Evolutionary conservation across 23 red algal genomes (phyloP).

Genomic region (Pyropia yezoensis): DNA sequence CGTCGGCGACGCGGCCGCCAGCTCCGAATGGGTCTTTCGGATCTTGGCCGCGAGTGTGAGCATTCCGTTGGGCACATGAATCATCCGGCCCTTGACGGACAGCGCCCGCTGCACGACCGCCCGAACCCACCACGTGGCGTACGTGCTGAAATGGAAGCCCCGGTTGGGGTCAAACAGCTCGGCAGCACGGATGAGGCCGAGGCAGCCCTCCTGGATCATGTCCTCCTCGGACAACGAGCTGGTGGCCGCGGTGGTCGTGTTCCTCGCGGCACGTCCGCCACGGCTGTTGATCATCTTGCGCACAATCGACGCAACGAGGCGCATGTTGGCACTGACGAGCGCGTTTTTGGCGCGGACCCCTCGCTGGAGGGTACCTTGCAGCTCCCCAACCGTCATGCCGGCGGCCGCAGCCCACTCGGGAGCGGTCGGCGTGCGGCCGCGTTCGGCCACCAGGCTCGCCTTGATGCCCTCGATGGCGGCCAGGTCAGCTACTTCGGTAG

Average conservation of each 20-base stretch:
- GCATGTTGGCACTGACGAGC: constrained; percentile 68
- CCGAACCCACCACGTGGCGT: constrained; percentile 92
- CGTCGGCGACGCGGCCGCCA: constrained; percentile 5
- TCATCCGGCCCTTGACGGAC: constrained; percentile 38
- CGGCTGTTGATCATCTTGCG: constrained; percentile 30
- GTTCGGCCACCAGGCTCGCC: background rate
- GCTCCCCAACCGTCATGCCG: constrained; percentile 1
- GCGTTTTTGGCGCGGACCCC: constrained; percentile 65
- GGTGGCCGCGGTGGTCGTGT: background rate
- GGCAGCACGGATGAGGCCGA: constrained; percentile 89
- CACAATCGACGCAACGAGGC: constrained; percentile 64
- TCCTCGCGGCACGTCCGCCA: background rate
- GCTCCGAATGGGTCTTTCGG: constrained; percentile 17
- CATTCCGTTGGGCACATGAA: constrained; percentile 55
- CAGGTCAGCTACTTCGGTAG: too few species aligned
- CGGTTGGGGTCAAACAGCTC: constrained; percentile 74
- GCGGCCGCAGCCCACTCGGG: constrained; percentile 49
- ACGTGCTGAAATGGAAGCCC: constrained; percentile 85
- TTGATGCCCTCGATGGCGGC: constrained; percentile 21
- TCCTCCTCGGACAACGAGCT: constrained; percentile 49
- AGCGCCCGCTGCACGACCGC: constrained; percentile 54
- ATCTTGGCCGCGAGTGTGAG: constrained; percentile 50
- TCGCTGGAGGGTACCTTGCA: constrained; percentile 16
- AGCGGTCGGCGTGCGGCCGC: constrained; percentile 34
- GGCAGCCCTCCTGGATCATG: constrained; percentile 89